Base-by-base conservation (phyloP, 1,139 yeast genomes). In the Schwanniomyces etchellsii region DNA sequence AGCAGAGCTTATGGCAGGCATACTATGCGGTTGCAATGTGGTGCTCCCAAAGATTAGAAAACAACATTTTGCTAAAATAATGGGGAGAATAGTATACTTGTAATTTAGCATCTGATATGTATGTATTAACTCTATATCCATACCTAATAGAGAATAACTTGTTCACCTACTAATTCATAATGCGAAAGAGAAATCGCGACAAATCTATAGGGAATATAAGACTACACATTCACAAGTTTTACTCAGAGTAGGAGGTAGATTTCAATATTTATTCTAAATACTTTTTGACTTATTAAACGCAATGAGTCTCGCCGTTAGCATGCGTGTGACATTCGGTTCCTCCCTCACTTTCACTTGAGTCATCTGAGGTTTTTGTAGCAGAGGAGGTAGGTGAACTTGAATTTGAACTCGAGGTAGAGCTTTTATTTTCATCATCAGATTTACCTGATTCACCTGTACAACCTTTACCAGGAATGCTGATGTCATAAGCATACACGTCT, bases 1-100 rank as follows among this genome's bases (percentile, higher is more conserved):
- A 55, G 14, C 52, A 70, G 32, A 75, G 86, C 26, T 50, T 81
- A 52, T 82, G 86, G 80, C 86, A 80, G 50, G 89, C 89, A 0
- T 78, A 69, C 45, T 82, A 82, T 40, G 86, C 88, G 1, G 62
- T 79, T 27, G 59, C 63, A 3, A 71, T 70, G 57, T 78, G 75
- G 73, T 44, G 55, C 20, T 35, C 54, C 9, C 37, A 36, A 31
- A 47, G n/a, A n/a, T n/a, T 42, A 31, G 61, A 54, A 35, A 55
- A 55, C 30, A 28, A 9, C 6, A 7, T 11, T 23, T 11, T 6
- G 7, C 25, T 7, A n/a, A 7, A 52, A 54, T 30, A 27, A 6
- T 14, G 16, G 14, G 14, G 26, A 29, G 10, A 18, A 9, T 9
- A n/a, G n/a, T n/a, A n/a, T n/a, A n/a, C n/a, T n/a, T n/a, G n/a